Evolutionary conservation across 2,329 filamentous ascomycete genomes (phyloP).

Genomic region (Paecilomyces variotii): DNA sequence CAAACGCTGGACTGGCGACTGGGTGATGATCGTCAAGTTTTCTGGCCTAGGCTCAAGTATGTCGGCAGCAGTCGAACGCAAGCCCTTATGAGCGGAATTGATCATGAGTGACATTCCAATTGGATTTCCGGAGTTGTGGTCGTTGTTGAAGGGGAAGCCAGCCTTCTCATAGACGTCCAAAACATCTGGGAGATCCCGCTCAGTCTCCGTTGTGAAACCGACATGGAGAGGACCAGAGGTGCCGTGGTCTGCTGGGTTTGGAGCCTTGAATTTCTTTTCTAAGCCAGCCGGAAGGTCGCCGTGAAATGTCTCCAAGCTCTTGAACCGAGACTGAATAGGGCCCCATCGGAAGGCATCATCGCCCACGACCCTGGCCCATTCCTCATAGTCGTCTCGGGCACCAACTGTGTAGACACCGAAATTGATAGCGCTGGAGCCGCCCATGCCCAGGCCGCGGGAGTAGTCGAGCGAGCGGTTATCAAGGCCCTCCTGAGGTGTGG

Average conservation of each 20-base stretch:
- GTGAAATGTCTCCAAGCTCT: constrained; percentile 49
- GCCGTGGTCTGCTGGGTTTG: constrained; percentile 42
- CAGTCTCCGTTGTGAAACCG: constrained; percentile 42
- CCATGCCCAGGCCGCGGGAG: constrained; percentile 44
- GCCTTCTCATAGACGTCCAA: constrained; percentile 43
- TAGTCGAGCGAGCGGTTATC: constrained; percentile 41
- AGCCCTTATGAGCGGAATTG: constrained; percentile 42
- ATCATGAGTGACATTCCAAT: constrained; percentile 47
- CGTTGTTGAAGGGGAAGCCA: constrained; percentile 44
- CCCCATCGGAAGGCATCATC: constrained; percentile 52
- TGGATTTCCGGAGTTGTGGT: constrained; percentile 52
- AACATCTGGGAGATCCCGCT: constrained; percentile 40
- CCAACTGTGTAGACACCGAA: constrained; percentile 50
- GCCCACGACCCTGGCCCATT: constrained; percentile 49
- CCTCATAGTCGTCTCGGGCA: constrained; percentile 52
- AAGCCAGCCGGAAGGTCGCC: constrained; percentile 28
- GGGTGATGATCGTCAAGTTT: constrained; percentile 48
- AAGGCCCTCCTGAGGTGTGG: constrained; percentile 38
- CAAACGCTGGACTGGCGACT: constrained; percentile 41
- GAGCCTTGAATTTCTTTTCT: constrained; percentile 41
- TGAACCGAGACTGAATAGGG: constrained; percentile 43
- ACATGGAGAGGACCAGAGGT: constrained; percentile 41
- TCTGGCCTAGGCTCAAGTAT: constrained; percentile 36
- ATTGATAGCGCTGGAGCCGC: constrained; percentile 48
- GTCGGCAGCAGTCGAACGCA: constrained; percentile 45